Base-by-base conservation (phyloP, 495 filamentous ascomycete species). In the Tuber indicum region DNA sequence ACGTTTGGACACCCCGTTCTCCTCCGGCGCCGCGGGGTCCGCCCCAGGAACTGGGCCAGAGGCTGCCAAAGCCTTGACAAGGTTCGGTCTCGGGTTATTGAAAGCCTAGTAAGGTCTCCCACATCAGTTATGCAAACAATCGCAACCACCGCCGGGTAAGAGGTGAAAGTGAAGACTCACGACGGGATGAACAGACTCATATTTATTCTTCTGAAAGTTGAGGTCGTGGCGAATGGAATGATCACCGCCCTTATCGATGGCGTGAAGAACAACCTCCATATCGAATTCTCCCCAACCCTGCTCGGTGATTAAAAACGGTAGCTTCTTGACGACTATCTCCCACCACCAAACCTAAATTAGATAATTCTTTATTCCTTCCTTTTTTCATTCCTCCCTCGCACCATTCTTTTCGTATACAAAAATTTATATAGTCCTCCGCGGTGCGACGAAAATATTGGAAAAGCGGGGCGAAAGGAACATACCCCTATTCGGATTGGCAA, bases 241-340 rank as follows among this genome's bases (percentile, higher is more conserved):
- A 72, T 97, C 94, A 77, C 94, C 94, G 32, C 90, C 90, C 85
- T 94, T 94, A 85, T 97, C 93, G 41, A 91, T 89, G n/a, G 89
- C 90, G 79, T 88, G 90, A 44, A 97, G 87, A 73, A 91, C 88
- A 78, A 98, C 95, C 42, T 88, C 87, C 93, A 98, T 95, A 82
- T 98, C 96, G 83, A 99, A 99, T 86, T 99, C 96, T 82, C 96
- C 96, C 96, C 96, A 99, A 81, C 96, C 96, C 85, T 96, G 91
- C 85, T 99, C 96, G 74, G 89, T 86, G 84, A 97, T 96, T 41
- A 89, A 89, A 87, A 98, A 99, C 0, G 96, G 96, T 0, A 93
- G 91, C 52, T 91, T 90, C 81, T 90, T 91, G 87, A 95, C 89
- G 10, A 89, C 93, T 97, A 80, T 75, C 43, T 70, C 70, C 70